phyloP scores from a whole-genome alignment of 2,329 filamentous ascomycete genomes.

The Geosmithia putterillii region DNA sequence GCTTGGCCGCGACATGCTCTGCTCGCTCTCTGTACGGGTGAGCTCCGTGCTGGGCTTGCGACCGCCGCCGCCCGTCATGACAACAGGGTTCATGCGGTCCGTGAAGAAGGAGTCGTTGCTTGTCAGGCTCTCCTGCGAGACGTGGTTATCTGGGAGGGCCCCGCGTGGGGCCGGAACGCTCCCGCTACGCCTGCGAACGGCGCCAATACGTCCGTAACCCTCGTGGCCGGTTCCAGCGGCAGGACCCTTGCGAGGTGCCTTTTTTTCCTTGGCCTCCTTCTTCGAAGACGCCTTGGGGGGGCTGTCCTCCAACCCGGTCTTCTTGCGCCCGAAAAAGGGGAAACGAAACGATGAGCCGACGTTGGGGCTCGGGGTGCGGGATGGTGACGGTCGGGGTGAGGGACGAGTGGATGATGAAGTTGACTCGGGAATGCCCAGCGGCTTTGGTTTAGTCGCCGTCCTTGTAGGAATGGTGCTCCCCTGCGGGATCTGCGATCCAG shows the following conservation, averaged over 20 bases:
- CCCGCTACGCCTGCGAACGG: constrained; percentile 49
- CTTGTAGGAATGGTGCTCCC: not conserved
- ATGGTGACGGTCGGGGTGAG: too few relatives aligned
- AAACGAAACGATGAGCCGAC: constrained; percentile 51
- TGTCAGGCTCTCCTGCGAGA: constrained; percentile 38
- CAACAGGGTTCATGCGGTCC: constrained; percentile 51
- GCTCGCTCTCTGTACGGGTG: constrained; percentile 34
- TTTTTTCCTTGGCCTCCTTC: constrained; percentile 33
- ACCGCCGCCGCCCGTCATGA: constrained; percentile 52
- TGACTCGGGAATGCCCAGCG: constrained; percentile 7
- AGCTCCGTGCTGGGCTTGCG: constrained; percentile 39
- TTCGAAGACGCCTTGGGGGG: constrained; percentile 23
- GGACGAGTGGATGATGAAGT: constrained; percentile 4
- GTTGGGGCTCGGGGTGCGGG: constrained; percentile 43
- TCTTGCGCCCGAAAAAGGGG: constrained; percentile 66
- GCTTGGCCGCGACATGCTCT: constrained; percentile 30
- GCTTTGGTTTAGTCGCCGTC: constrained; percentile 5
- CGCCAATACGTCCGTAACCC: constrained; percentile 59
- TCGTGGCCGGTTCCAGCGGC: constrained; percentile 91
- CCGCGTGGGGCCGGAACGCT: constrained; percentile 37
- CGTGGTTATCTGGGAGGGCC: constrained; percentile 19
- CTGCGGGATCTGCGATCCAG: constrained; percentile 15
- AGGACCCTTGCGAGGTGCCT: constrained; percentile 56
- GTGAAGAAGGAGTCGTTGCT: constrained; percentile 45
- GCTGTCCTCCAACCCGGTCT: constrained; percentile 39